These are phyloP conservation scores for Kazachstania africana DNA, from an alignment of 805 yeast species.

Conservation along the genomic window DNA sequence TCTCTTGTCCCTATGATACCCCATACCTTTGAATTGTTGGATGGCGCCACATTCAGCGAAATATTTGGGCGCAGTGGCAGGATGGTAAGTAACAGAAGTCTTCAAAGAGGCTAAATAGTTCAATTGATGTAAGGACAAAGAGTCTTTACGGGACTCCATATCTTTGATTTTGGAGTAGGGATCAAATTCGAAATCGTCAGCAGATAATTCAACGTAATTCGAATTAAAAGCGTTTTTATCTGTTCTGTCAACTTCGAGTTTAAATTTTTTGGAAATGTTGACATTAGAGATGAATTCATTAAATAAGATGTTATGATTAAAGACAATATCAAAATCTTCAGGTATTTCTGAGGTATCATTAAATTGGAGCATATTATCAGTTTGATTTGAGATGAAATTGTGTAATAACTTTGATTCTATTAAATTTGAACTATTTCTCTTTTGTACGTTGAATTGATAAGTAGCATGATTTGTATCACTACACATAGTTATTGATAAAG, in stretches of 20 bases:
- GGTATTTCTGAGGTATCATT: conserved; percentile 6
- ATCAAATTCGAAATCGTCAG: conserved; percentile 21
- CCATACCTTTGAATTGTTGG: conserved; percentile 13
- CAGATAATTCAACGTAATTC: conserved; percentile 9
- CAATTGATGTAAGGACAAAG: conserved; percentile 14
- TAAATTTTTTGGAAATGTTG: conserved; percentile 4
- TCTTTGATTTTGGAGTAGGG: conserved; percentile 15
- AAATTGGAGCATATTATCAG: conserved; percentile 15
- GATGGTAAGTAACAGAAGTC: conserved; percentile 21
- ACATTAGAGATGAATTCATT: conserved; percentile 10
- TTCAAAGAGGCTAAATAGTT: conserved; percentile 27
- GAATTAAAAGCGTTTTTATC: conserved; percentile 6
- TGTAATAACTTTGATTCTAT: conserved; percentile 14
- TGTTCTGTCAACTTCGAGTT: conserved; percentile 7
- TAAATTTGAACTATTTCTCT: conserved; percentile 9
- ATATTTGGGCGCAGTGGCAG: conserved; percentile 31
- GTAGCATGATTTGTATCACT: conserved; percentile 10
- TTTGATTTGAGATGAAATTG: conserved; percentile 4
- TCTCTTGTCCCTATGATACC: conserved; percentile 44
- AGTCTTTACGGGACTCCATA: conserved; percentile 14
- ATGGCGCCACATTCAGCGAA: conserved; percentile 21
- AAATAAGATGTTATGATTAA: conserved; percentile 12
- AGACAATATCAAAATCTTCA: conserved; percentile 9
- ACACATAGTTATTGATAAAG: conserved; percentile 20
- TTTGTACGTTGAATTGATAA: conserved; percentile 10